A percentile compares a stretch with the other conserved stretches of the same genome.
Conservation (phyloP, 345 rosid genomes). For the Citrus medica region DNA sequence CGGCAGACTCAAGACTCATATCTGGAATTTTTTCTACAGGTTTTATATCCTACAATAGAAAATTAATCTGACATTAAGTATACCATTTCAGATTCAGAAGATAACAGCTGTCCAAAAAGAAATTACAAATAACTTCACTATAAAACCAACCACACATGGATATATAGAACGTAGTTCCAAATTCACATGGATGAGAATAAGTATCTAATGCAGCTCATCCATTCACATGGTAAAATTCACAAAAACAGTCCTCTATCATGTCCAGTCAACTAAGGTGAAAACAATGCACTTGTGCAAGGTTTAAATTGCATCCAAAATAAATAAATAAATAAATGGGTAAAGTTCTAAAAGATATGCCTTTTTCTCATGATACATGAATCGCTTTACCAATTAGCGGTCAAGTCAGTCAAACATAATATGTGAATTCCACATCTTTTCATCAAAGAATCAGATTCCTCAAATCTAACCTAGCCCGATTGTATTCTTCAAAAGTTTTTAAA, state of each 20-base stretch:
- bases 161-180: background rate
- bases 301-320: no score
- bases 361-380: background rate
- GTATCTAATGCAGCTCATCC: background rate
- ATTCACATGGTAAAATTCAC: background rate
- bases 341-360: background rate
- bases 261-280: background rate
- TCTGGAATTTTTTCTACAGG: slow-evolving; percentile 27
- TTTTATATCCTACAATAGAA: slow-evolving; percentile 38
- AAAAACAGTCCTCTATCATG: no score
- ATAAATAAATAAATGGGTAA: background rate
- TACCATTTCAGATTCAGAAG: background rate
- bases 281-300: background rate
- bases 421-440: background rate
- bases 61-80: background rate
- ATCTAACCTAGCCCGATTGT: background rate
- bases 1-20: slow-evolving; percentile 23
- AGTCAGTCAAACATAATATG: background rate
- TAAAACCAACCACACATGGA: background rate
- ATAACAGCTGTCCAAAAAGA: background rate
- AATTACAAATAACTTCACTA: background rate
- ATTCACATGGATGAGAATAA: background rate
- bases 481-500: background rate
- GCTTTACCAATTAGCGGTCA: background rate
- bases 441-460: background rate